Base-by-base conservation (phyloP, 2,329 filamentous ascomycete genomes). In the Cercospora sp. region DNA sequence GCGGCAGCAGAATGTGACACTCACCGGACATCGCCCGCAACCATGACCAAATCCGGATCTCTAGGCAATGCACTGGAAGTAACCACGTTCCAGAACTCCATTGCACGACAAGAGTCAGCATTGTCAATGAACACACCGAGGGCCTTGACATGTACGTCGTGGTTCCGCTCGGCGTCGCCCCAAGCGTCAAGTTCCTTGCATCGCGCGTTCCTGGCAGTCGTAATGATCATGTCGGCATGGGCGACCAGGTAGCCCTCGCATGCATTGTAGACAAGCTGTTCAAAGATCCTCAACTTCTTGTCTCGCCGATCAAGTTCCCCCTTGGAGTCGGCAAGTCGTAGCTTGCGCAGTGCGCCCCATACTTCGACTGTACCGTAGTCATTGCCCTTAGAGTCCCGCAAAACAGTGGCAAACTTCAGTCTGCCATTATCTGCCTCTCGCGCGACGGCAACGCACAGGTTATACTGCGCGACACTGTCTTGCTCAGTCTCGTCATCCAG, bases 11-110 rank as follows among this genome's bases (percentile, higher is more conserved):
- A 10, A 1, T 32, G 5, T 2, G 6, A 7, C 6, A 55, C 65
- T 65, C n/a, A 70, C 71, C 67, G 69, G n/a, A 70, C 65, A 49
- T 73, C 70, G 10, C 71, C 72, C 40, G 69, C 68, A 65, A 74
- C 2, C 61, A 74, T 61, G 2, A 70, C 63, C 9, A 70, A 37
- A n/a, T 63, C 32, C 12, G 70, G 70, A 3, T 9, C 16, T 16
- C 30, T 21, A 2, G 67, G 45, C 69, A 68, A 70, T 18, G 32
- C 57, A 32, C 58, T 18, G 61, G 55, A 68, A 5, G 70, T 51
- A n/a, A 74, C 63, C 8, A 58, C 63, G 18, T 43, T 65, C 69
- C 71, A 74, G 16, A 62, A 30, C 28, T 74, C 70, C n/a, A 69
- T 53, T 30, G 71, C 70, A 0, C 66, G 58, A 51, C 69, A 70